phyloP scores from a whole-genome alignment of 75 land plant genomes.

The Pinus tabuliformis region DNA sequence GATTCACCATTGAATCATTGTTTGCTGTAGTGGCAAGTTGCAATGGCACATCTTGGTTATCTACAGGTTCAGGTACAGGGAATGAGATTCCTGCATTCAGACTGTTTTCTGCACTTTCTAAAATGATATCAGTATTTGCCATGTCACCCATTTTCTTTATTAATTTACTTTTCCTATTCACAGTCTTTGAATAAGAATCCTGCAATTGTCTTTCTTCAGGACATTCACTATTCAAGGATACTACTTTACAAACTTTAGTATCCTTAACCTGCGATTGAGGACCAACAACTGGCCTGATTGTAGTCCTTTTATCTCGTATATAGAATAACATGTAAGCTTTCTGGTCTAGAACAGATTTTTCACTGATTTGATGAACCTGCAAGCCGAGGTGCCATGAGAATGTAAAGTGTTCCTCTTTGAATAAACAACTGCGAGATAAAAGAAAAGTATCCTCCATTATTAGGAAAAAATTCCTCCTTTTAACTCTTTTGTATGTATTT shows the following conservation, averaged over 20 bases:
- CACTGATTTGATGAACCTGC: conserved; percentile 85
- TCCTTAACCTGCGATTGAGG: background rate
- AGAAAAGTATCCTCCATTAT: background rate
- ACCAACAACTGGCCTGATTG: background rate
- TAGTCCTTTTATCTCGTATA: conserved; percentile 40
- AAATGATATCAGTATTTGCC: background rate
- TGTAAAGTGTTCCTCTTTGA: no score
- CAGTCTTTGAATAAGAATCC: background rate
- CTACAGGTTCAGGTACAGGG: background rate
- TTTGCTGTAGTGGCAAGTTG: background rate
- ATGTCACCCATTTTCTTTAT: background rate
- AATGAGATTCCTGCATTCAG: background rate
- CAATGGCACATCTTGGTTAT: background rate
- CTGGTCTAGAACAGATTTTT: conserved; percentile 70
- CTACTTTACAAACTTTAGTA: background rate
- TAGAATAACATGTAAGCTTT: conserved; percentile 96
- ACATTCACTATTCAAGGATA: background rate
- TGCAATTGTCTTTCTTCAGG: conserved; percentile 1
- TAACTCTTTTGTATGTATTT: background rate
- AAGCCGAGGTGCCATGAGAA: background rate
- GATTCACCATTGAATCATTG: background rate
- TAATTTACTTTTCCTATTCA: background rate
- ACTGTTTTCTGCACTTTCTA: conserved; percentile 1
- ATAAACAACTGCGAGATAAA: background rate
- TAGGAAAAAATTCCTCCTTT: background rate